phyloP scores from a whole-genome alignment of 2,329 filamentous ascomycete species.

The Corinectria fuckeliana region DNA sequence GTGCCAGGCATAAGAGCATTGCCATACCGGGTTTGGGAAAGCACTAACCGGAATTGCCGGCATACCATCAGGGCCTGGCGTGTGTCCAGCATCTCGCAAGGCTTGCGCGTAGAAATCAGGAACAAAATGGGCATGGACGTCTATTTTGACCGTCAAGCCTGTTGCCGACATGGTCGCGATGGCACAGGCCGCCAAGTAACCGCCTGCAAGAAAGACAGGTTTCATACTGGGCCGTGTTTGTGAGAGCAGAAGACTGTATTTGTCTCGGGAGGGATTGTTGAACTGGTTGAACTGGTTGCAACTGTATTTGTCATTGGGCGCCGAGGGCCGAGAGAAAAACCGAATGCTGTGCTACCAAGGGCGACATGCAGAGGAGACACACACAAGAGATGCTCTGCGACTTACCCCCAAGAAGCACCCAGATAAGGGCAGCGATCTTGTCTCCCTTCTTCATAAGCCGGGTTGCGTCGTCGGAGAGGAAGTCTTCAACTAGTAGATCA shows the following conservation, averaged over 20 bases:
- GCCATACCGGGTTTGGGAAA: neutral
- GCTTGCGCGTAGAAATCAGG: slow-evolving; percentile 35
- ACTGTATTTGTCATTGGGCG: no score
- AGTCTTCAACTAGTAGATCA: slow-evolving; percentile 69
- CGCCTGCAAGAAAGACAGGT: neutral
- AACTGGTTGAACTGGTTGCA: no score
- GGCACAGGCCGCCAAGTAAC: neutral
- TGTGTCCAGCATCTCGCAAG: slow-evolving; percentile 29
- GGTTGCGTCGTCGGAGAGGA: slow-evolving; percentile 63
- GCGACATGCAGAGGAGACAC: slow-evolving; percentile 1
- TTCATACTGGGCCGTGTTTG: neutral
- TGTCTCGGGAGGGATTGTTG: no score
- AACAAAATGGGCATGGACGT: slow-evolving; percentile 34
- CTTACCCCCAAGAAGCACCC: slow-evolving; percentile 58
- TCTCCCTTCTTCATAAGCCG: slow-evolving; percentile 57
- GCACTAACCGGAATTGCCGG: slow-evolving; percentile 32
- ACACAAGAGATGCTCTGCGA: neutral
- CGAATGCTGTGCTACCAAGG: slow-evolving; percentile 29
- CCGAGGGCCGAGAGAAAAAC: slow-evolving; percentile 45
- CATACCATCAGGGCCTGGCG: slow-evolving; percentile 36
- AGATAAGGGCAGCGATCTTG: slow-evolving; percentile 60
- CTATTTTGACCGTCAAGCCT: slow-evolving; percentile 22
- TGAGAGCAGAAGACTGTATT: neutral
- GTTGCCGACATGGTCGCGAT: neutral
- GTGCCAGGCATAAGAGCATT: neutral